These are phyloP conservation scores for Yamadazyma triangularis DNA, from an alignment of 1,139 yeast species.

Conservation along the genomic window DNA sequence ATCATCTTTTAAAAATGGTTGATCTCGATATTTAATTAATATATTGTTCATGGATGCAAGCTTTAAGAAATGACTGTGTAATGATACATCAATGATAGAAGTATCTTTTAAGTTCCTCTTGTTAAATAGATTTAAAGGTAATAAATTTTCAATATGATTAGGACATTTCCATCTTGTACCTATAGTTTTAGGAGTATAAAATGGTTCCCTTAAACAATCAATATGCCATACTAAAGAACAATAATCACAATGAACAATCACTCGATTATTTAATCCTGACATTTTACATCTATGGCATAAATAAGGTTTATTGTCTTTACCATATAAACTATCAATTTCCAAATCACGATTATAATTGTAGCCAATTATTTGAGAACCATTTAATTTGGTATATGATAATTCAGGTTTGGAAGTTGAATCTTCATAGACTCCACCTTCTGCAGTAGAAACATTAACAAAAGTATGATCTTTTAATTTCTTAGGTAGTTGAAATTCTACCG, in stretches of 20 bases:
- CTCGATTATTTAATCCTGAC: constrained; percentile 54
- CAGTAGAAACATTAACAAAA: constrained; percentile 68
- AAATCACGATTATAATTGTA: constrained; percentile 40
- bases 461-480: constrained; percentile 58
- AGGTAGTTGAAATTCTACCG: constrained; percentile 73
- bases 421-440: constrained; percentile 65
- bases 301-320: constrained; percentile 58
- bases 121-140: constrained; percentile 27
- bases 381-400: constrained; percentile 34
- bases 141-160: constrained; percentile 64
- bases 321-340: constrained; percentile 64
- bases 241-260: constrained; percentile 75
- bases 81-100: constrained; percentile 46
- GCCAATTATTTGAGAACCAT: constrained; percentile 37
- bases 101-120: constrained; percentile 53
- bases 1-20: constrained; percentile 42
- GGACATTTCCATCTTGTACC: constrained; percentile 95
- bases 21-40: constrained; percentile 60
- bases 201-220: constrained; percentile 79
- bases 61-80: constrained; percentile 31
- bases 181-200: constrained; percentile 68
- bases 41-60: constrained; percentile 51
- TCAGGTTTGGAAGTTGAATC: constrained; percentile 56
- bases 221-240: constrained; percentile 89
- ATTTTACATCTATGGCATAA: constrained; percentile 74